phyloP scores from a whole-genome alignment of 495 filamentous ascomycete genomes.

The Hypoxylon lenormandii region DNA sequence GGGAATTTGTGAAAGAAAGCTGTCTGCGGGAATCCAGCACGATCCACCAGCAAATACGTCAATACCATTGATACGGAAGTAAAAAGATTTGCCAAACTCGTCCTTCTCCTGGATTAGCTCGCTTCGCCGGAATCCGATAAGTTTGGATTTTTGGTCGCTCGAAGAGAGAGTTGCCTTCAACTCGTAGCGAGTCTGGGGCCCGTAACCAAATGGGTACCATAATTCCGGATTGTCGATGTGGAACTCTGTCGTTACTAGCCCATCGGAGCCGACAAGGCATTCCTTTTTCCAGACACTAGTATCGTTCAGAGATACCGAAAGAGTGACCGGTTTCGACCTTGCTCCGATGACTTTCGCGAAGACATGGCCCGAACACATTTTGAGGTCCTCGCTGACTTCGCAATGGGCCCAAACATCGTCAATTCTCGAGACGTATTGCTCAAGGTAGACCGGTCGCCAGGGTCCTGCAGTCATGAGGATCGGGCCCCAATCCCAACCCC shows the following conservation, averaged over 20 bases:
- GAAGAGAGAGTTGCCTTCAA: conserved; percentile 61
- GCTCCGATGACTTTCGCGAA: conserved; percentile 66
- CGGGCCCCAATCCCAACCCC: conserved; percentile 89
- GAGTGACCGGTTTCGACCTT: conserved; percentile 38
- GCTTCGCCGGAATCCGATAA: conserved; percentile 70
- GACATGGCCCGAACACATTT: conserved; percentile 48
- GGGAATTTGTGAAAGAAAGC: conserved; percentile 70
- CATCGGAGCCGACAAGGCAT: conserved; percentile 57
- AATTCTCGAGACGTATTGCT: conserved; percentile 64
- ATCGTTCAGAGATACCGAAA: conserved; percentile 59
- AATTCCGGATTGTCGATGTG: conserved; percentile 68
- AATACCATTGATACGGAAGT: conserved; percentile 77
- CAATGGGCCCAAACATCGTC: conserved; percentile 68
- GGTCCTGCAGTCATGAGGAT: conserved; percentile 77
- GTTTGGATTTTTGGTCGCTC: conserved; percentile 47
- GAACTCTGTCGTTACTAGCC: conserved; percentile 60
- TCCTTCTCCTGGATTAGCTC: conserved; percentile 71
- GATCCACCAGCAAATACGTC: conserved; percentile 78
- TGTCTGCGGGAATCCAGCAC: conserved; percentile 83
- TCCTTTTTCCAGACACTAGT: conserved; percentile 63
- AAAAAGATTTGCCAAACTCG: conserved; percentile 74
- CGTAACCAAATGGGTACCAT: conserved; percentile 80
- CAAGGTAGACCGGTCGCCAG: conserved; percentile 75
- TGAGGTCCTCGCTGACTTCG: conserved; percentile 60
- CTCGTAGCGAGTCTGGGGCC: conserved; percentile 72